These are phyloP conservation scores for Cicer bijugum DNA, from an alignment of 306 rosid genomes.

Conservation along the genomic window DNA sequence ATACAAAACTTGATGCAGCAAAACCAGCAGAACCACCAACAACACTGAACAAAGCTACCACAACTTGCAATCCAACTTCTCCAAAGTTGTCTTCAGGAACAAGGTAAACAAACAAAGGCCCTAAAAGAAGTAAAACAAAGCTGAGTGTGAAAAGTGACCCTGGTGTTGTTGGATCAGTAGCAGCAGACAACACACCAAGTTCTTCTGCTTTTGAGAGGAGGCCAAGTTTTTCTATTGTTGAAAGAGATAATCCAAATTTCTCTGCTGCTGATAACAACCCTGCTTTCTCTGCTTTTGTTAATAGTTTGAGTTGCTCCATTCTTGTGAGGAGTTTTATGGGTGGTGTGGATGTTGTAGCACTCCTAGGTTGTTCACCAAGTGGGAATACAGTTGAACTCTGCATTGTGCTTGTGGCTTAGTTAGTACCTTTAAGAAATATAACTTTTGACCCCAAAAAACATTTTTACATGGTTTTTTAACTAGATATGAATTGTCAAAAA, in stretches of 20 bases:
- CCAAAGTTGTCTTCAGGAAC: constrained; percentile 83
- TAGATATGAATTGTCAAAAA: too few relatives aligned
- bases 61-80: constrained; percentile 59
- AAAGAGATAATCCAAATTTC: constrained; percentile 76
- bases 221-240: constrained; percentile 78
- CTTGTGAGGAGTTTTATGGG: constrained; percentile 79
- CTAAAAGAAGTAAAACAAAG: constrained; percentile 67
- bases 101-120: constrained; percentile 73
- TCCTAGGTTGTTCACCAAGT: constrained; percentile 67
- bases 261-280: constrained; percentile 92
- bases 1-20: constrained; percentile 85
- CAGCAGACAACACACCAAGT: constrained; percentile 85
- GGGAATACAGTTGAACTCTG: constrained; percentile 71
- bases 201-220: constrained; percentile 91
- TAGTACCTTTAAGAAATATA: not conserved
- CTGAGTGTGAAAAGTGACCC: constrained; percentile 66
- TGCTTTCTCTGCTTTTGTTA: constrained; percentile 93
- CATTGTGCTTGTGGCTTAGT: not conserved
- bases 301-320: constrained; percentile 81
- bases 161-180: constrained; percentile 88
- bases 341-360: constrained; percentile 48
- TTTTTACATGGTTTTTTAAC: not conserved
- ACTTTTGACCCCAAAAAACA: not conserved
- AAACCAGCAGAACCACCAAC: constrained; percentile 82
- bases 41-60: constrained; percentile 59